These are phyloP conservation scores for Fusarium irregulare DNA, from an alignment of 2,329 filamentous ascomycete species.

Conservation along the genomic window DNA sequence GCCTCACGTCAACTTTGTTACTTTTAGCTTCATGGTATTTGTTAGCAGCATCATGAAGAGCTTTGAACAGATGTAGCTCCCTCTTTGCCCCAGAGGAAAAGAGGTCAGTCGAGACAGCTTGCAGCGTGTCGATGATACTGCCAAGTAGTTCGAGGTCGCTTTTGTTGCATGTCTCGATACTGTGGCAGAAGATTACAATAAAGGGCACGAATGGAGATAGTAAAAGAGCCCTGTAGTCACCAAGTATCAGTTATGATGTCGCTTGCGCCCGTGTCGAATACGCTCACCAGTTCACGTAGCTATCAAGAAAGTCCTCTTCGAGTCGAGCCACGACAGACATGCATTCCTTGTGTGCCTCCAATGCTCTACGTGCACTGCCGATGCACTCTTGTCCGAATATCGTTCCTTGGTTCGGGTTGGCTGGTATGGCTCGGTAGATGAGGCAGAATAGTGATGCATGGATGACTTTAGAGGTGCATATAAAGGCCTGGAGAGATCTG, in stretches of 20 bases:
- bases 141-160: neutral
- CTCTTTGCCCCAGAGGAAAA: neutral
- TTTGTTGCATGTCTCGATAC: conserved; percentile 1
- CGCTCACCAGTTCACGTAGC: neutral
- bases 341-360: neutral
- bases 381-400: neutral
- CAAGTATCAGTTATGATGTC: neutral
- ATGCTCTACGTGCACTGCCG: neutral
- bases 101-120: neutral
- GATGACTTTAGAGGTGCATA: neutral
- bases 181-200: conserved; percentile 16
- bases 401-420: neutral
- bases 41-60: neutral
- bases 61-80: neutral
- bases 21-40: neutral
- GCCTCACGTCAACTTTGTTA: neutral
- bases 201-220: conserved; percentile 9
- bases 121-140: neutral
- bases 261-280: neutral
- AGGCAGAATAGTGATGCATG: neutral
- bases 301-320: neutral
- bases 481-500: neutral
- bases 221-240: conserved; percentile 1
- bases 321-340: neutral
- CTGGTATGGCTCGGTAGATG: neutral